phyloP scores from a whole-genome alignment of 768 basidiomycete species.

The Cystobasidiopsis lactophilus region DNA sequence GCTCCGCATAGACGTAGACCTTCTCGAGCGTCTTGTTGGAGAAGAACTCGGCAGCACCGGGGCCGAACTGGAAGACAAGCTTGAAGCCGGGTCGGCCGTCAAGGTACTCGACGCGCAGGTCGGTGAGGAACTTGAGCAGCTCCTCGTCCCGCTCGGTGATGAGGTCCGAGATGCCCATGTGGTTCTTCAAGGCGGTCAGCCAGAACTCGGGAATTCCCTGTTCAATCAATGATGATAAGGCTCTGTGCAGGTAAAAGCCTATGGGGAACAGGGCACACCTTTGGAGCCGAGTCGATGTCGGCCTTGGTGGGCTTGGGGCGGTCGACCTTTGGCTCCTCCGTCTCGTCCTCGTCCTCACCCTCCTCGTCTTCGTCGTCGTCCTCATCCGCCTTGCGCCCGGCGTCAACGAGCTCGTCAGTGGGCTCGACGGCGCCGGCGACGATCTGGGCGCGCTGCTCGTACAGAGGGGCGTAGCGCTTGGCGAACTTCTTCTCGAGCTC shows the following conservation, averaged over 20 bases:
- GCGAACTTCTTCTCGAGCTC: conserved; percentile 77
- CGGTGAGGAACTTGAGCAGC: conserved; percentile 63
- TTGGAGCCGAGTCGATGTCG: conserved; percentile 11
- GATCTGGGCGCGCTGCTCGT: conserved; percentile 64
- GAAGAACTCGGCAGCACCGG: conserved; percentile 57
- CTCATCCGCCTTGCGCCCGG: conserved; percentile 54
- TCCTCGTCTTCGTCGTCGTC: conserved; percentile 32
- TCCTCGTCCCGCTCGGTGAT: conserved; percentile 77
- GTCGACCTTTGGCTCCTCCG: conserved; percentile 17
- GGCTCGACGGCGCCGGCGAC: conserved; percentile 53
- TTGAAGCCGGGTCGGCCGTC: conserved; percentile 71
- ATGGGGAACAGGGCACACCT: conserved; percentile 17
- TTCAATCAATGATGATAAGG: conserved; percentile 1
- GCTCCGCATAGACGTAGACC: conserved; percentile 60
- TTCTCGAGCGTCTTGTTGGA: conserved; percentile 63
- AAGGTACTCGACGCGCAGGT: conserved; percentile 56
- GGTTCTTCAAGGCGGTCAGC: conserved; percentile 87
- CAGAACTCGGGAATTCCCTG: conserved; percentile 82
- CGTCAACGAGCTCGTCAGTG: conserved; percentile 57
- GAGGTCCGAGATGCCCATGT: conserved; percentile 58
- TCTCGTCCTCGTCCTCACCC: conserved; percentile 21
- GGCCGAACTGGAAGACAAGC: conserved; percentile 51
- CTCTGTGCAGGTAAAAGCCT: neutral
- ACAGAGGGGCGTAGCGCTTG: conserved; percentile 40
- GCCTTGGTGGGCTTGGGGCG: conserved; percentile 18